Conservation (phyloP, 2,329 filamentous ascomycete genomes). For the Diplodia seriata region DNA sequence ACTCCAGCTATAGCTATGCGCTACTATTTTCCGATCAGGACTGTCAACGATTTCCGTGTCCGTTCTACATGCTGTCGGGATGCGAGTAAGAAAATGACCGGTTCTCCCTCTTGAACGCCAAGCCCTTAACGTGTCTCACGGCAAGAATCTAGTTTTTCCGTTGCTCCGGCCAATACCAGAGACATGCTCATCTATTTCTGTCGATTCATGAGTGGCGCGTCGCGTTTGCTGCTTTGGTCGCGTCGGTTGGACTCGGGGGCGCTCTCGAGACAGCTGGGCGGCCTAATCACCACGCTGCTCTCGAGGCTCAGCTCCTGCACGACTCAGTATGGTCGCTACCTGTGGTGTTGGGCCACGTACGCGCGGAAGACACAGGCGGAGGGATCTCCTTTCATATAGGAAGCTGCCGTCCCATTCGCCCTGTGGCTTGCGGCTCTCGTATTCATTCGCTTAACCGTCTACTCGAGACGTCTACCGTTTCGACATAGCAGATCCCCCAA, state of each 20-base stretch:
- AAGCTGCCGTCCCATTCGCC: slow-evolving; percentile 6
- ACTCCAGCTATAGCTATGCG: background rate
- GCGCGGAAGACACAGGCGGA: slow-evolving; percentile 1
- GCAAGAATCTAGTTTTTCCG: background rate
- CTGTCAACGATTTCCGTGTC: background rate
- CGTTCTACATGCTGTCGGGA: background rate
- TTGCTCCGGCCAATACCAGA: background rate
- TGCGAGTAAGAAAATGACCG: background rate
- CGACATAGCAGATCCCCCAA: slow-evolving; percentile 19
- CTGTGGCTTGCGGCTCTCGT: slow-evolving; percentile 14
- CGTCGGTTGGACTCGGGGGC: background rate
- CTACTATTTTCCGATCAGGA: background rate
- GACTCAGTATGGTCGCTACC: slow-evolving; percentile 3
- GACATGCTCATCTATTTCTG: background rate
- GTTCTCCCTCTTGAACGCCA: background rate
- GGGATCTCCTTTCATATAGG: slow-evolving; percentile 11
- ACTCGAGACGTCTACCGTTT: slow-evolving; percentile 20
- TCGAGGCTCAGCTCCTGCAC: slow-evolving; percentile 9
- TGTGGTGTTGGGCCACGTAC: slow-evolving; percentile 13
- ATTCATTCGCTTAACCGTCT: slow-evolving; percentile 21
- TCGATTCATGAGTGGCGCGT: background rate
- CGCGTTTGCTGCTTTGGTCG: background rate
- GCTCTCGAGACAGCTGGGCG: slow-evolving; percentile 11
- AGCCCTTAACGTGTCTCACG: background rate
- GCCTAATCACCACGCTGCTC: slow-evolving; percentile 5